These are phyloP conservation scores for Pilaira anomala DNA, from an alignment of 192 early-diverging fungal species.

Conservation along the genomic window DNA sequence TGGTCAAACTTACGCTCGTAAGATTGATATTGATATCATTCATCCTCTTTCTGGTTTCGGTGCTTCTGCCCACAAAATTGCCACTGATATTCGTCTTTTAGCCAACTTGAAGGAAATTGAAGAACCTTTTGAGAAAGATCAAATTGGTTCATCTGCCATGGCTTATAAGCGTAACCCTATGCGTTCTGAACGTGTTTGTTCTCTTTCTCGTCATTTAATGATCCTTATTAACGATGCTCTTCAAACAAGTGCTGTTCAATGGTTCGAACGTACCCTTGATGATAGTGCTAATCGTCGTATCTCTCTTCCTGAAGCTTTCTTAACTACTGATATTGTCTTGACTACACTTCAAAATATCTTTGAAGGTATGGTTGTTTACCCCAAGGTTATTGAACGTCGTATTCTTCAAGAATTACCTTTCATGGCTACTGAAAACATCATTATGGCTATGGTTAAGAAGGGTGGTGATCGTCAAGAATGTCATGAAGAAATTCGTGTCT, in stretches of 20 bases:
- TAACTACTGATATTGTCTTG: constrained; percentile 95
- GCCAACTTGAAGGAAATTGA: constrained; percentile 98
- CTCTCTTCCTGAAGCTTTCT: constrained; percentile 92
- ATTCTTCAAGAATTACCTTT: constrained; percentile 96
- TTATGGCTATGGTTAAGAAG: constrained; percentile 98
- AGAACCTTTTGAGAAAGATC: constrained; percentile 99
- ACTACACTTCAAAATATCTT: constrained; percentile 95
- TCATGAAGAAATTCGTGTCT: constrained; percentile 95
- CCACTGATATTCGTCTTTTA: constrained; percentile 92
- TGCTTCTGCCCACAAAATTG: constrained; percentile 94
- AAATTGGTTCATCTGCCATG: constrained; percentile 98
- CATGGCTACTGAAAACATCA: constrained; percentile 99
- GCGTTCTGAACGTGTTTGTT: constrained; percentile 96
- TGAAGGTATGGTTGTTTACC: constrained; percentile 96
- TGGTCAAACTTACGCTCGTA: constrained; percentile 97
- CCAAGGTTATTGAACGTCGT: constrained; percentile 86
- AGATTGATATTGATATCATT: constrained; percentile 94
- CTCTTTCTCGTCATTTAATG: constrained; percentile 93
- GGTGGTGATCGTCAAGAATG: constrained; percentile 94
- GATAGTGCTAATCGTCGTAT: constrained; percentile 96
- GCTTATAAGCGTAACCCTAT: constrained; percentile 99
- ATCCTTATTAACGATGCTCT: constrained; percentile 82
- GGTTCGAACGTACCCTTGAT: constrained; percentile 97
- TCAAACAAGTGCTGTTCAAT: constrained; percentile 89
- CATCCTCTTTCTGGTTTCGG: constrained; percentile 86